Base-by-base conservation (phyloP, 352 stramenopile genomes). In the Peronospora farinosa region DNA sequence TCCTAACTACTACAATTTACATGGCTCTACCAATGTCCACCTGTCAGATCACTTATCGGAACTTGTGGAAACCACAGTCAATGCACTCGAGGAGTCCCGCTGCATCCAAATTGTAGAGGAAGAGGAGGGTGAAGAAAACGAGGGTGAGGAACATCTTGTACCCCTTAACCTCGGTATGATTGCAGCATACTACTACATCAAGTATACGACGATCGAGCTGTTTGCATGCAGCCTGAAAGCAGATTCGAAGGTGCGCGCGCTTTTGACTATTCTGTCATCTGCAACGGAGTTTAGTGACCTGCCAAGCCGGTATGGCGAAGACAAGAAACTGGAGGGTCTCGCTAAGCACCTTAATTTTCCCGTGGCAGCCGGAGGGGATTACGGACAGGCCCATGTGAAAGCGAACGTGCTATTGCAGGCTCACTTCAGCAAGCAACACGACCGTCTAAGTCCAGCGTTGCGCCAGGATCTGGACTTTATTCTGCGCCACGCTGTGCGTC, bases 131-230 rank as follows among this genome's bases (percentile, higher is more conserved):
- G 62, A 63, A 23, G 92, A 98, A 55, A 86, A 94, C 17, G 74
- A 91, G 28, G 73, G 67, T 23, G 87, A 95, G 37, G 88, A 97
- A 41, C 84, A 94, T 47, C 72, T 99, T 28, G 83, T 78, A 31
- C 81, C 96, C 5, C 74, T 99, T 12, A 99, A 99, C 72, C 74
- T 99, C 39, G 97, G 97, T 36, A 98, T 99, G 94, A 98, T 99
- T 54, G 95, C 96, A 13, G 93, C 96, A 0, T 99, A 99, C 74
- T 99, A 99, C 71, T 98, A 98, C 70, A 88, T 99, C 48, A 91
- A 97, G 70, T 99, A 99, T 74, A 97, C 92, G 40, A 99, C 97
- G 25, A 97, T 99, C 54, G 96, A 99, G 67, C 75, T 99, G 21
- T 98, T 99, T 62, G 95, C 96, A 21, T 96, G 93, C 58, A 98